phyloP scores from a whole-genome alignment of 305 asterid genomes.

The Vinca major region DNA sequence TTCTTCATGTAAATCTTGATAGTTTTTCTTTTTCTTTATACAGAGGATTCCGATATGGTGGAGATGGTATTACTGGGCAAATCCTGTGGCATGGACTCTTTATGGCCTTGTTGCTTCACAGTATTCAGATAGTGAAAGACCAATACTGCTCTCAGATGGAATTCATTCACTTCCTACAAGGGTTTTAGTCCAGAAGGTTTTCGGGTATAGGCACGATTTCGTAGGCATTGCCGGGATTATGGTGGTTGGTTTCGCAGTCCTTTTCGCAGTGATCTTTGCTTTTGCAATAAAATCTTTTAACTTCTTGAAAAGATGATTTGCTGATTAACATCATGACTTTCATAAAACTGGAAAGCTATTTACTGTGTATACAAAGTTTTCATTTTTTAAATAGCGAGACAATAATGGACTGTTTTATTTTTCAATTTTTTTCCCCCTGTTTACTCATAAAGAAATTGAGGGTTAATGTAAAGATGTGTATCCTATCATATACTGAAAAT shows the following conservation, averaged over 20 bases:
- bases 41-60: slow-evolving; percentile 97
- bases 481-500: too few relatives aligned
- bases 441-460: too few relatives aligned
- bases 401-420: background rate
- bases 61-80: slow-evolving; percentile 99
- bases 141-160: slow-evolving; percentile 62
- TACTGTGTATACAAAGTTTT: slow-evolving; percentile 8
- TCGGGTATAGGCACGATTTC: slow-evolving; percentile 74
- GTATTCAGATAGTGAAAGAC: slow-evolving; percentile 46
- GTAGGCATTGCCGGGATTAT: slow-evolving; percentile 55
- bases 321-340: background rate
- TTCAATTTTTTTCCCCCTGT: too few relatives aligned
- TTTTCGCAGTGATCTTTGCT: slow-evolving; percentile 74
- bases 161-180: slow-evolving; percentile 33
- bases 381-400: slow-evolving; percentile 2
- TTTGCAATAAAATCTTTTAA: slow-evolving; percentile 71
- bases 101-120: slow-evolving; percentile 85
- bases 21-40: slow-evolving; percentile 5
- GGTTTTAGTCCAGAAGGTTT: slow-evolving; percentile 43
- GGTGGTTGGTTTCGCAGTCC: slow-evolving; percentile 63
- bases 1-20: background rate
- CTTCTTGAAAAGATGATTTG: slow-evolving; percentile 65
- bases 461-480: too few relatives aligned
- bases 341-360: slow-evolving; percentile 1
- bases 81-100: slow-evolving; percentile 90